These are phyloP conservation scores for Cordyceps tenuipes DNA, from an alignment of 2,329 filamentous ascomycete genomes.

Conservation along the genomic window DNA sequence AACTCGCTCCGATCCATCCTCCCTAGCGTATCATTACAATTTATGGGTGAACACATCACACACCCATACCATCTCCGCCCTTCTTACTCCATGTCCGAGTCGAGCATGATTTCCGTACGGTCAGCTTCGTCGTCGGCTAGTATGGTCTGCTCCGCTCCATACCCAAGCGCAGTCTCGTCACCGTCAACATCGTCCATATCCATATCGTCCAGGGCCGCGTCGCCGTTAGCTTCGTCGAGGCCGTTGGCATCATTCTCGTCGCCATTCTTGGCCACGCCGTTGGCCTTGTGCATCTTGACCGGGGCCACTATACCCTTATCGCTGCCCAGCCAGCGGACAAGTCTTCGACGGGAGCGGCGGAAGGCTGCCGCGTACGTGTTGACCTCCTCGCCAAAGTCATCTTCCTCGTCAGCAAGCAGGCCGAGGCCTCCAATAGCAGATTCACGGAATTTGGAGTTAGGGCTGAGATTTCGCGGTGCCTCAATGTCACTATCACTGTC, in stretches of 20 bases:
- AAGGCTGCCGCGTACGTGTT: slow-evolving; percentile 58
- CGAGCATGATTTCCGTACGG: slow-evolving; percentile 30
- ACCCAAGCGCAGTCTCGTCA: slow-evolving; percentile 18
- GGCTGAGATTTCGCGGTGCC: slow-evolving; percentile 25
- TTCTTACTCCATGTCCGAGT: slow-evolving; percentile 26
- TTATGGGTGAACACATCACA: background rate
- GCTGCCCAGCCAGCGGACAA: slow-evolving; percentile 58
- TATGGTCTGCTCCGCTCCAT: slow-evolving; percentile 25
- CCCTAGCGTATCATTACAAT: slow-evolving; percentile 8
- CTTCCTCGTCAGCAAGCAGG: slow-evolving; percentile 51
- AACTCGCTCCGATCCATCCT: background rate
- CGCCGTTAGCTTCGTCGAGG: slow-evolving; percentile 30
- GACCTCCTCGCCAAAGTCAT: slow-evolving; percentile 72
- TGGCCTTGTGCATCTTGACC: slow-evolving; percentile 31
- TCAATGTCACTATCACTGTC: slow-evolving; percentile 55
- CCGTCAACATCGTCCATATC: slow-evolving; percentile 26
- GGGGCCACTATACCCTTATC: slow-evolving; percentile 40
- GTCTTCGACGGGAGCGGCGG: slow-evolving; percentile 52
- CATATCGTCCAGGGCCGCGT: slow-evolving; percentile 36
- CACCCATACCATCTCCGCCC: background rate
- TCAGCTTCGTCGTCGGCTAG: slow-evolving; percentile 38
- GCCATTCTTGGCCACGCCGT: slow-evolving; percentile 12
- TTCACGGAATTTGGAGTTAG: slow-evolving; percentile 40
- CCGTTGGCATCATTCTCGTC: slow-evolving; percentile 20
- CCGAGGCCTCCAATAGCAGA: slow-evolving; percentile 56